Base-by-base conservation (phyloP, 2,329 filamentous ascomycete species). In the Verticillium zaregamsianum region DNA sequence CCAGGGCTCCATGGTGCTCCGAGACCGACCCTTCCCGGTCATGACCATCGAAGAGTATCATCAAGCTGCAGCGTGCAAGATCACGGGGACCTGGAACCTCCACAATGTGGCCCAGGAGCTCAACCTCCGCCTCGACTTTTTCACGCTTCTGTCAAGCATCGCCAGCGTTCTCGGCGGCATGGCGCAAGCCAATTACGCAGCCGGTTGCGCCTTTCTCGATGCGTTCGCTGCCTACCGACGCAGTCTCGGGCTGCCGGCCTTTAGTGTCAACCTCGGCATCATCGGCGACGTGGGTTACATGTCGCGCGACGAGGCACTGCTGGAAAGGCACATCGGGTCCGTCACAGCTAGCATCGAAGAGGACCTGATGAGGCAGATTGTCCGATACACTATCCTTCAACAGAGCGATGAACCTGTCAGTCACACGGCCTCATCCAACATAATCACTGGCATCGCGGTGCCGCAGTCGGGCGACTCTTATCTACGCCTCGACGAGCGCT, bases 41-140 rank as follows among this genome's bases (percentile, higher is more conserved):
- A 77, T 78, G 74, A 72, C 66, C 1, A 28, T 67, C 31, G 61
- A 68, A 0, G 68, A 74, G 2, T 79, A 70, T 68, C 67, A 68
- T 25, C 59, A 58, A 0, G 69, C 70, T 5, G 59, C 74, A 17
- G 35, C 62, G 1, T 66, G 68, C 61, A 81, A 80, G 66, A 68
- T 77, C 2, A 45, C 65, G 11, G 76, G 74, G 6, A 76, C 76
- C 65, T 74, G 70, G 70, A 79, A 79, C 59, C 69, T 80, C 0
- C 75, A 80, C 63, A 59, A 71, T 1, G 64, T 68, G 2, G 60
- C 58, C 2, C 66, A 74, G 17, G 60, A 64, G 23, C 58, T 63
- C 14, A 49, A 60, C 31, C 58, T 71, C 11, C 25, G 57, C 7
- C 61, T 74, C 1, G 74, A 76, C 62, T 77, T 76, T 67, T 79